Base-by-base conservation (phyloP, 176 grass and related monocot species). In the Pharus latifolius region DNA sequence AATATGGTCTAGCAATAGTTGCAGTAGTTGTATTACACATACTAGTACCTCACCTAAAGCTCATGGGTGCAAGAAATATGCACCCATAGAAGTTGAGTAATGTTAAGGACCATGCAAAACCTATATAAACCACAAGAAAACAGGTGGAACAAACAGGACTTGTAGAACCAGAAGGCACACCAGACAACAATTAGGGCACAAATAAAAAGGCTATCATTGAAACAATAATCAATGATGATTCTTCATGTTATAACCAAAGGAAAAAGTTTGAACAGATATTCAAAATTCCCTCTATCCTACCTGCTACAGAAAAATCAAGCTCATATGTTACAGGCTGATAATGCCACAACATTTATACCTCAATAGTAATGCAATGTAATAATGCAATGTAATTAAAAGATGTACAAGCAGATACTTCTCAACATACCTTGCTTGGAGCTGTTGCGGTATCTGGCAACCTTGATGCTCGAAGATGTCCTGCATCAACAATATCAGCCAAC, bases 381-480 rank as follows among this genome's bases (percentile, higher is more conserved):
- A 73, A 51, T 70, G 55, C 13, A 65, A 3, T 58, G 33, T 63
- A 48, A 60, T 3, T 4, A 16, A 56, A 46, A 61, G 9, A 74
- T 54, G 41, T 53, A 4, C 2, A 64, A 32, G n/a, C 32, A 51
- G 22, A 61, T 23, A 65, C 49, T 59, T 19, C 15, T 40, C 11
- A 64, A 61, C 76, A 48, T 88, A 99, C 96, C 84, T 95, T 99
- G 87, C 79, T 95, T 41, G 79, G 43, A 65, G 69, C 73, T 55
- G 37, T 34, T 57, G 84, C 79, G 10, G 90, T 78, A 50, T 99
- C 96, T 50, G 84, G 69, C 45, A 93, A 85, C 34, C 80, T 87
- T 18, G 83, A 75, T 45, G 90, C 87, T 82, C 91, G 86, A 68
- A 99, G 82, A 86, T 82, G 87, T 68, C 84, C 82, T 31, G 88